Base-by-base conservation (phyloP, 192 early-diverging fungal genomes). In the Umbelopsis sp. region DNA sequence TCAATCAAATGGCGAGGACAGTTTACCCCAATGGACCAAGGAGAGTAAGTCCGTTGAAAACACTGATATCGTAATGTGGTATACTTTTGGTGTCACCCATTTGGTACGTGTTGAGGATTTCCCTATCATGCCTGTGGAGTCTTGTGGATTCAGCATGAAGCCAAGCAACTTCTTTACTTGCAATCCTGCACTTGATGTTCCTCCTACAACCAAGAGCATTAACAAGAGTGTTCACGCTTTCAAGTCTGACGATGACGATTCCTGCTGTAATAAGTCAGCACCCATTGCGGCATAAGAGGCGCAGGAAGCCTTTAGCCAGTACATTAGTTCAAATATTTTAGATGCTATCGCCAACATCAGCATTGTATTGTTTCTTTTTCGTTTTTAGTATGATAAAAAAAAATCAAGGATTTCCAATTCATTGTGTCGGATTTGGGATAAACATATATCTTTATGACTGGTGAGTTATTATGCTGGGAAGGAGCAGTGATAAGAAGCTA, bases 11-110 rank as follows among this genome's bases (percentile, higher is more conserved):
- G 73, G 74, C 45, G 50, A 67, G 4, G 73, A 75, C 20, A 58
- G 49, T 48, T 55, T 80, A 16, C 69, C 70, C 15, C 6, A 49
- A 0, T 80, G 78, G 78, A 50, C 66, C 21, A 75, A 80, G 65
- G 65, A 69, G 15, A 65, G 51, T 12, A 55, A 74, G 47, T 51
- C 25, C 23, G 67, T 80, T 21, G 50, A 45, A 25, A 51, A 80
- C 21, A 66, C 46, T 1, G 78, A 80, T 67, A 70, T 80, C 30
- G 74, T 80, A 30, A 33, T 75, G 13, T 80, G 78, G 78, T 69
- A 65, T n/a, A 80, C 74, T 13, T 80, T 80, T 66, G 78, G 78
- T 67, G 70, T 80, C 18, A 80, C 78, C 49, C 78, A 80, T 49
- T 52, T 75, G 41, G 73, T 73, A 16, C 70, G 78, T 64, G 74